Percentiles rank a stretch among this genome's conserved stretches.
phyloP scores from a whole-genome alignment of 148 eudicot genomes.

The Silene conica region DNA sequence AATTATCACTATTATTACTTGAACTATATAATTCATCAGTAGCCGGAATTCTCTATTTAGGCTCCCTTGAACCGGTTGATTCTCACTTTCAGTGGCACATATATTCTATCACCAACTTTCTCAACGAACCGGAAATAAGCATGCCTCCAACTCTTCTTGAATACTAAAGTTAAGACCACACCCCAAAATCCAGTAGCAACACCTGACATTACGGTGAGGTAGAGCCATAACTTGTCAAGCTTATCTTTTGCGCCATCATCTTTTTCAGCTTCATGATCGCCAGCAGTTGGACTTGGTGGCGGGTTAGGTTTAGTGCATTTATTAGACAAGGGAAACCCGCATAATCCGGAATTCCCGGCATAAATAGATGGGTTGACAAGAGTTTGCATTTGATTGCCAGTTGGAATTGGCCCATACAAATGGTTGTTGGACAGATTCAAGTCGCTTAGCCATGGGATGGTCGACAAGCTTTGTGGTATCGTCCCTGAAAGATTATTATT shows the following conservation, averaged over 20 bases:
- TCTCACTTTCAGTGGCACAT: not conserved
- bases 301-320: slow-evolving; percentile 15
- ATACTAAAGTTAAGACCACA: slow-evolving; percentile 17
- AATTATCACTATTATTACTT: too few species aligned
- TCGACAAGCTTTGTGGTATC: slow-evolving; percentile 23
- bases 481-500: slow-evolving; percentile 22
- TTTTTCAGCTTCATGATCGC: not conserved
- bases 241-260: not conserved
- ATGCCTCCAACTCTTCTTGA: slow-evolving; percentile 23
- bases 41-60: too few species aligned
- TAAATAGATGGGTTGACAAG: slow-evolving; percentile 29
- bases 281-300: not conserved
- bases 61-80: not conserved
- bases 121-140: slow-evolving; percentile 21
- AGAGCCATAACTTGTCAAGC: slow-evolving; percentile 21
- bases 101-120: not conserved
- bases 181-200: slow-evolving; percentile 37
- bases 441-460: not conserved
- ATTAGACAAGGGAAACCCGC: slow-evolving; percentile 34
- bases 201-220: slow-evolving; percentile 14
- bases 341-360: slow-evolving; percentile 30
- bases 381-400: slow-evolving; percentile 26
- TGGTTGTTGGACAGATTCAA: slow-evolving; percentile 27
- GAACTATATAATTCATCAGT: too few species aligned
- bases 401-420: slow-evolving; percentile 28